Percentiles rank a stretch among this genome's conserved stretches.
These are phyloP conservation scores for Ilyonectria mors-panacis DNA, from an alignment of 2,329 filamentous ascomycete species.

Conservation along the genomic window DNA sequence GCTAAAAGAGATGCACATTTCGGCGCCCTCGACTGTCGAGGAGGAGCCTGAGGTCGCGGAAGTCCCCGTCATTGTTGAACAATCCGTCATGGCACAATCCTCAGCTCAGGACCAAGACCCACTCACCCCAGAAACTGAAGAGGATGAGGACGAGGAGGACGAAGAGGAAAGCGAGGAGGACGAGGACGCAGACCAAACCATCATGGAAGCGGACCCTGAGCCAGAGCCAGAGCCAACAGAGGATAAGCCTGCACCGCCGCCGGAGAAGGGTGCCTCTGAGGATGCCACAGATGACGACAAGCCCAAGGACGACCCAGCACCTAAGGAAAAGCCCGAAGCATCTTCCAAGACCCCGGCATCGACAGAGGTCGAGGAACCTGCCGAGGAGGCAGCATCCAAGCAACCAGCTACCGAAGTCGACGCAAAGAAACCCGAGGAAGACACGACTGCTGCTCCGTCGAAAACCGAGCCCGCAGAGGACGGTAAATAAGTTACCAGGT, in stretches of 20 bases:
- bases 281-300: slow-evolving; percentile 39
- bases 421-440: slow-evolving; percentile 27
- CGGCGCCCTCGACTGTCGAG: slow-evolving; percentile 72
- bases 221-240: slow-evolving; percentile 41
- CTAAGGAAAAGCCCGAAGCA: slow-evolving; percentile 14
- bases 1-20: slow-evolving; percentile 64
- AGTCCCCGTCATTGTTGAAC: slow-evolving; percentile 60
- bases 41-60: slow-evolving; percentile 58
- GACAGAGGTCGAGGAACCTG: slow-evolving; percentile 14
- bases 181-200: slow-evolving; percentile 45
- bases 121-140: slow-evolving; percentile 12
- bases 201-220: slow-evolving; percentile 43
- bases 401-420: slow-evolving; percentile 20
- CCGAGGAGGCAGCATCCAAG: slow-evolving; percentile 14
- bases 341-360: slow-evolving; percentile 21
- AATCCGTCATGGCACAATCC: slow-evolving; percentile 47
- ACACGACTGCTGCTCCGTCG: slow-evolving; percentile 12
- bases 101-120: slow-evolving; percentile 20
- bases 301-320: slow-evolving; percentile 17
- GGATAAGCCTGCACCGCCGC: slow-evolving; percentile 20
- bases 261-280: slow-evolving; percentile 36
- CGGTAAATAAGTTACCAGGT: slow-evolving; percentile 30
- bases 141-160: slow-evolving; percentile 25
- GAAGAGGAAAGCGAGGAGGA: slow-evolving; percentile 22
- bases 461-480: slow-evolving; percentile 28